These are phyloP conservation scores for Wallacemonas sp. DNA, from an alignment of 208 protist genomes.

Conservation along the genomic window DNA sequence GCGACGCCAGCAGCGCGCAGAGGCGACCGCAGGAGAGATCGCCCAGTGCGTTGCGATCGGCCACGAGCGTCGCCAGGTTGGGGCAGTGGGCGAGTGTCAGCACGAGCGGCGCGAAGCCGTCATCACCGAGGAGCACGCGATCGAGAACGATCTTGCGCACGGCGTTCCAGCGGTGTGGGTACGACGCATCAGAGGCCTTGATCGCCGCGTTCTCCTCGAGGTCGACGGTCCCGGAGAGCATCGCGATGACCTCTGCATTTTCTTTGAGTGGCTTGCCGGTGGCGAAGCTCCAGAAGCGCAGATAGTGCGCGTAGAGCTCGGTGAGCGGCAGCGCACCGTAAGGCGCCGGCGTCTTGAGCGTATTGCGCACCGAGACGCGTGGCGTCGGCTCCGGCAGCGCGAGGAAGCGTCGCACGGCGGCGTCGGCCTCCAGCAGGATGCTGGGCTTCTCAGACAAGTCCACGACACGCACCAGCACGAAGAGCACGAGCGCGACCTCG, in stretches of 20 bases:
- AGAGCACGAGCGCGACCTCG: slow-evolving; percentile 32
- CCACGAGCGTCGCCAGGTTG: slow-evolving; percentile 51
- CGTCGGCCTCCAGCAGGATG: slow-evolving; percentile 44
- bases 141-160: slow-evolving; percentile 51
- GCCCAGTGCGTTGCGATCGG: slow-evolving; percentile 63
- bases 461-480: slow-evolving; percentile 71
- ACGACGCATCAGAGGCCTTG: slow-evolving; percentile 33
- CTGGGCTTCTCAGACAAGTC: slow-evolving; percentile 57
- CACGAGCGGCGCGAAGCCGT: slow-evolving; percentile 58
- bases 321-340: slow-evolving; percentile 73
- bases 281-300: slow-evolving; percentile 46
- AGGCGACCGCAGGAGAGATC: slow-evolving; percentile 68
- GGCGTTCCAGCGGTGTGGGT: slow-evolving; percentile 60
- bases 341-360: slow-evolving; percentile 31
- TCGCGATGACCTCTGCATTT: slow-evolving; percentile 31
- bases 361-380: slow-evolving; percentile 20
- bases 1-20: slow-evolving; percentile 56
- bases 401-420: slow-evolving; percentile 28
- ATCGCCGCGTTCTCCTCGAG: slow-evolving; percentile 15
- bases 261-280: slow-evolving; percentile 43
- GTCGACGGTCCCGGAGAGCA: slow-evolving; percentile 19
- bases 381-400: slow-evolving; percentile 23
- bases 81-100: slow-evolving; percentile 68
- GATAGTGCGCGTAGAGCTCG: slow-evolving; percentile 69
- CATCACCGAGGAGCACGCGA: slow-evolving; percentile 66